Evolutionary conservation across 371 early-diverging fungal species (phyloP), one percentile per base, ranked within the genome.

Genomic region (Mucor velutinosus): DNA sequence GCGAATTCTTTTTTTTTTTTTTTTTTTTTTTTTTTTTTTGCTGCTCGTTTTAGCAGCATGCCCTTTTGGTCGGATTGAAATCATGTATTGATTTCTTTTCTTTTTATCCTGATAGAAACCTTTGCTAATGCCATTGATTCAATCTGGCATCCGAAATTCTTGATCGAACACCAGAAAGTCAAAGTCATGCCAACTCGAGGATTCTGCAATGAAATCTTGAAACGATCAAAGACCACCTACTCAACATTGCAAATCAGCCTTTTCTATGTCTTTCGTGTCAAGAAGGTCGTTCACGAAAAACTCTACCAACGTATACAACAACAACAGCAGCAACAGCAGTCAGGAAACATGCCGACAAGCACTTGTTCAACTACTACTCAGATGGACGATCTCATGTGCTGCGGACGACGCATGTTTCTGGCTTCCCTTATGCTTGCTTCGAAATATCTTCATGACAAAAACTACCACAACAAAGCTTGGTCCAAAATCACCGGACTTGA

Each of bases 391-490:
- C 67, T 86, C 33, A 85, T 88, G 60, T 80, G 82, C 66, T 90
- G 92, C 61, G 90, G 90, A 14, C 82, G 91, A 58, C 86, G 92
- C 66, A 91, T 91, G 80, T 92, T 89, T 73, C 69, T 91, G 33
- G 90, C 90, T 8, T 86, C 92, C 0, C 71, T 92, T 7, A 88
- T 92, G 77, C 81, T 89, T 23, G 89, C 92, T 6, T 87, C 89
- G 51, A 92, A 92, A 69, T 92, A 90, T 64, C 81, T 90, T 51
- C 84, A 84, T 58, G 92, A 92, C 71, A 86, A 87, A 67, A 86
- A 91, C 64, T 90, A 89, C 66, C 84, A 88, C 51, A 92, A 90
- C 88, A 83, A 80, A 56, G 89, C 90, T 14, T 92, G 92, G 92
- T 77, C 87, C 64, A 85, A 87, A 75, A 86, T 92, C 30, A 88